Percentiles rank a stretch among this genome's conserved stretches.
phyloP scores from a whole-genome alignment of 495 filamentous ascomycete species.

The Thermochaetoides thermophila region DNA sequence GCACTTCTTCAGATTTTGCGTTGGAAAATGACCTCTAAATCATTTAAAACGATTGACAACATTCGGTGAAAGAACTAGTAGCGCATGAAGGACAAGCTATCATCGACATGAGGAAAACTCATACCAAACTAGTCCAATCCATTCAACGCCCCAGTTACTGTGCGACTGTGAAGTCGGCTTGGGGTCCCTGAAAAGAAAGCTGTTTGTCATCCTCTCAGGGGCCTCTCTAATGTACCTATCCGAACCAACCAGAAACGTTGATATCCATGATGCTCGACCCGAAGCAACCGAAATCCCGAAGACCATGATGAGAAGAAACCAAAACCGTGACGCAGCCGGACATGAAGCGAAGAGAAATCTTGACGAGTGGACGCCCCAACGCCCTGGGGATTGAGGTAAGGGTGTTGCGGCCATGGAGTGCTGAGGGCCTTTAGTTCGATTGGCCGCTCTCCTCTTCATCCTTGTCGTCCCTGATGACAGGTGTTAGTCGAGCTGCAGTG shows the following conservation, averaged over 20 bases:
- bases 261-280: no score
- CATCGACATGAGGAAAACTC: constrained; percentile 6
- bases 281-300: no score
- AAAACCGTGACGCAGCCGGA: no score
- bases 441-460: constrained; percentile 19
- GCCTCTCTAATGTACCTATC: no score
- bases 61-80: background rate
- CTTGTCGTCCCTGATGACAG: constrained; percentile 12
- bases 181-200: background rate
- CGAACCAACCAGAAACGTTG: no score
- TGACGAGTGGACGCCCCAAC: no score
- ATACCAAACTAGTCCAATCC: background rate
- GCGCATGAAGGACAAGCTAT: constrained; percentile 2
- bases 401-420: no score
- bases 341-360: no score
- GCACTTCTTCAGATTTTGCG: constrained; percentile 14
- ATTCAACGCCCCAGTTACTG: background rate
- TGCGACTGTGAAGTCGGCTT: constrained; percentile 3
- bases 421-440: background rate
- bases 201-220: no score
- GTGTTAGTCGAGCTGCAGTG: background rate
- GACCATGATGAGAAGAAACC: no score
- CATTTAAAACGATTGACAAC: no score
- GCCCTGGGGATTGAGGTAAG: no score
- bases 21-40: constrained; percentile 19